Conservation (phyloP, 1,284 basidiomycete genomes). For the Ustilago sp. region DNA sequence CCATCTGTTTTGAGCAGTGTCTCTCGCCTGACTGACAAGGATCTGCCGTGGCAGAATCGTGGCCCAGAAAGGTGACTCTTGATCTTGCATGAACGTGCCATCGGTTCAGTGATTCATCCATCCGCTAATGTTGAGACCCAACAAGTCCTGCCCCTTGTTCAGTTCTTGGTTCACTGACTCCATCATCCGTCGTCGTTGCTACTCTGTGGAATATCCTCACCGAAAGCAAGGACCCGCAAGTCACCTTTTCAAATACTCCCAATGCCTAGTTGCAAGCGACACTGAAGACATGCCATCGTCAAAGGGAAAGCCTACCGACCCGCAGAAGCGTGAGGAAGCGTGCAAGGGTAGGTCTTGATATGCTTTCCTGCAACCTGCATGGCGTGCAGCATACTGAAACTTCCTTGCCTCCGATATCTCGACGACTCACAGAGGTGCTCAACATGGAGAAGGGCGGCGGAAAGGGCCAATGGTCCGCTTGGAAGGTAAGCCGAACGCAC, state of each 20-base stretch:
- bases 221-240: neutral
- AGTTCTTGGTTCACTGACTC: neutral
- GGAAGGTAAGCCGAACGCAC: conserved; percentile 52
- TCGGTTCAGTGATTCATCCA: conserved; percentile 2
- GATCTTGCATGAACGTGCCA: conserved; percentile 7
- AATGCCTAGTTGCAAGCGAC: neutral
- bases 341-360: conserved; percentile 57
- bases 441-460: conserved; percentile 71
- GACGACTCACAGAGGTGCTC: conserved; percentile 36
- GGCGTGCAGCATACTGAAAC: neutral
- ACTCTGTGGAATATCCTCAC: neutral
- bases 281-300: conserved; percentile 68
- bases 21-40: neutral
- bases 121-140: neutral
- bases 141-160: neutral
- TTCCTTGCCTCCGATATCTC: neutral
- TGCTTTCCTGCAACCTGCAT: neutral
- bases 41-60: neutral
- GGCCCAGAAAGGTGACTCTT: conserved; percentile 4
- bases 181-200: neutral
- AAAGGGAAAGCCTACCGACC: conserved; percentile 72
- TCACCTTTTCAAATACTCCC: neutral
- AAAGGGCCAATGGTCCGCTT: conserved; percentile 71
- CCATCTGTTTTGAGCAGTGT: neutral
- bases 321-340: conserved; percentile 70